Conservation (phyloP, 495 filamentous ascomycete species). For the Halenospora varia region DNA sequence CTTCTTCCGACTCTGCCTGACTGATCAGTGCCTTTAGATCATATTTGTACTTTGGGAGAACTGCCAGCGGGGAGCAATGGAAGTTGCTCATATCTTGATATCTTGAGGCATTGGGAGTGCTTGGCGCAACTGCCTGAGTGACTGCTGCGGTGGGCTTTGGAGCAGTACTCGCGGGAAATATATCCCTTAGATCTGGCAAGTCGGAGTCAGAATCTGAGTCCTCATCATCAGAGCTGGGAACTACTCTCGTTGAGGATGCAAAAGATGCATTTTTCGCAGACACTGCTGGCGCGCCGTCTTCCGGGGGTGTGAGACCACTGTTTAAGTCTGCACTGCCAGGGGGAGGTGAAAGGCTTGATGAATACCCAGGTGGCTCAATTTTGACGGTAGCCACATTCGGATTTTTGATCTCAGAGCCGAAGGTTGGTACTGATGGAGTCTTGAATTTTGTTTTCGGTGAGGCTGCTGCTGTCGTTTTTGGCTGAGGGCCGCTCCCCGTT, state of each 20-base stretch:
- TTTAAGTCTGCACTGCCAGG: neutral
- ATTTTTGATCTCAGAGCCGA: neutral
- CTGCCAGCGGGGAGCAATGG: conserved; percentile 38
- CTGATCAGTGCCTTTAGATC: conserved; percentile 62
- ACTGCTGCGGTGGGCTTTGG: conserved; percentile 40
- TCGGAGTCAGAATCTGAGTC: conserved; percentile 49
- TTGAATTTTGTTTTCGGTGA: neutral
- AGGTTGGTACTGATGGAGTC: neutral
- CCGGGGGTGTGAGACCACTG: neutral
- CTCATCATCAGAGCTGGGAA: conserved; percentile 68
- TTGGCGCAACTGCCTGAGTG: conserved; percentile 28
- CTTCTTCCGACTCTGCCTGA: conserved; percentile 52
- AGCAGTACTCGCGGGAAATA: conserved; percentile 26
- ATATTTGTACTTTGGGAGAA: conserved; percentile 58
- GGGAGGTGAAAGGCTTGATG: conserved; percentile 14
- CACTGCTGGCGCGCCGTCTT: conserved; percentile 8
- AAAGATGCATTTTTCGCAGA: conserved; percentile 10
- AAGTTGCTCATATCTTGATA: conserved; percentile 14
- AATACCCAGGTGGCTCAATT: neutral
- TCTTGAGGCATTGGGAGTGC: conserved; percentile 24
- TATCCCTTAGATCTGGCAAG: conserved; percentile 16
- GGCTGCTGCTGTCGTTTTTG: neutral
- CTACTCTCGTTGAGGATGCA: conserved; percentile 39
- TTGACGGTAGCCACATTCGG: neutral
- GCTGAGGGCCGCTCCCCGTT: neutral